Conservation (phyloP, 192 early-diverging fungal genomes). For the Mortierella antarctica region DNA sequence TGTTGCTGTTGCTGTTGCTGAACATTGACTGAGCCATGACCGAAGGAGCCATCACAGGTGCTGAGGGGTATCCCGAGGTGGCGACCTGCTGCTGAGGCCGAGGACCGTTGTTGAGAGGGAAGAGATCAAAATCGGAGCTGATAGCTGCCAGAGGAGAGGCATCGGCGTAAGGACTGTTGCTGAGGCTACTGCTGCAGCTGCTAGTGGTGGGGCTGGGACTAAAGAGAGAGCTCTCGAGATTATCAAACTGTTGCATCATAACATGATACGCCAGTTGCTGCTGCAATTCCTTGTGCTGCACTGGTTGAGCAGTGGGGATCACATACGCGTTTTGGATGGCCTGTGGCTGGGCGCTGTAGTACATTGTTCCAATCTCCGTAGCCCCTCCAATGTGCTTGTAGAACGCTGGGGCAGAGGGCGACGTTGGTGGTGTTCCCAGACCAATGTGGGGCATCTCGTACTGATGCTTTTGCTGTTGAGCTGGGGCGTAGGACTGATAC, state of each 20-base stretch:
- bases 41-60: conserved; percentile 36
- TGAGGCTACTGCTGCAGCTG: conserved; percentile 39
- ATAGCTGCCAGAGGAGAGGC: conserved; percentile 28
- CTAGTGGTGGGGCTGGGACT: conserved; percentile 42
- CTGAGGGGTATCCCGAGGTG: conserved; percentile 4
- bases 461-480: conserved; percentile 22
- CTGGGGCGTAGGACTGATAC: conserved; percentile 2
- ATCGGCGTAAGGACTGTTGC: conserved; percentile 35
- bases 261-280: conserved; percentile 35
- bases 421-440: conserved; percentile 42
- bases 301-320: not conserved
- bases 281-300: conserved; percentile 21
- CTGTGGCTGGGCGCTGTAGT: conserved; percentile 21
- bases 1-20: not conserved
- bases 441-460: conserved; percentile 30
- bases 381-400: conserved; percentile 18
- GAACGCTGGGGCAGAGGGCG: conserved; percentile 34
- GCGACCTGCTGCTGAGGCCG: not conserved
- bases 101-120: conserved; percentile 17
- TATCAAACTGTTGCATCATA: conserved; percentile 50
- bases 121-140: conserved; percentile 39
- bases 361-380: conserved; percentile 32
- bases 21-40: conserved; percentile 3
- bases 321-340: conserved; percentile 48
- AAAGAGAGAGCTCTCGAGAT: conserved; percentile 46